phyloP scores from a whole-genome alignment of 2,329 filamentous ascomycete genomes.

The Colletotrichum falcatum region DNA sequence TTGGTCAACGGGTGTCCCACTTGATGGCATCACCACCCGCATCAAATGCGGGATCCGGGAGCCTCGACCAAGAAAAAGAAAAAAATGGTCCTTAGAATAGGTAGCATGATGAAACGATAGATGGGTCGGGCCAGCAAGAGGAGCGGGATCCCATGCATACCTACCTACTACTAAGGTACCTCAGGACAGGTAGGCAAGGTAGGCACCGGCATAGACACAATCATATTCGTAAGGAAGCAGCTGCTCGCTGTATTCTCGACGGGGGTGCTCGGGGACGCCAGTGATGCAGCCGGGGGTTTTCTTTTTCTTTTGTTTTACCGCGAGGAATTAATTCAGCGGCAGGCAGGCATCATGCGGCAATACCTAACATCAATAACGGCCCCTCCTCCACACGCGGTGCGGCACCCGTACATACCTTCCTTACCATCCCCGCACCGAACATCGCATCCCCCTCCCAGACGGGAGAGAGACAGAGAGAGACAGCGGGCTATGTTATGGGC shows the following conservation, averaged over 20 bases:
- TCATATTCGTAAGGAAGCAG: background rate
- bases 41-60: constrained; percentile 3
- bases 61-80: constrained; percentile 1
- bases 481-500: background rate
- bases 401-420: background rate
- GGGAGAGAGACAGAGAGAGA: background rate
- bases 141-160: background rate
- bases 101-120: background rate
- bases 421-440: background rate
- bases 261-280: constrained; percentile 20
- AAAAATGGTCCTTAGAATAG: constrained; percentile 8
- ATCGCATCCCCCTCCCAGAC: background rate
- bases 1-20: background rate
- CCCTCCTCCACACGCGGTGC: background rate
- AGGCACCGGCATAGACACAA: background rate
- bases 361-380: background rate
- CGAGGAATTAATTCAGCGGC: constrained; percentile 1
- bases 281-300: constrained; percentile 9
- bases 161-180: too few relatives aligned
- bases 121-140: background rate
- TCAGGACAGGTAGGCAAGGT: too few relatives aligned
- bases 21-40: constrained; percentile 33
- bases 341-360: constrained; percentile 12
- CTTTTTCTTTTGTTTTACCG: constrained; percentile 39
- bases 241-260: background rate